Evolutionary conservation across 805 yeast genomes (phyloP).

Genomic region (Torulaspora microellipsoides): DNA sequence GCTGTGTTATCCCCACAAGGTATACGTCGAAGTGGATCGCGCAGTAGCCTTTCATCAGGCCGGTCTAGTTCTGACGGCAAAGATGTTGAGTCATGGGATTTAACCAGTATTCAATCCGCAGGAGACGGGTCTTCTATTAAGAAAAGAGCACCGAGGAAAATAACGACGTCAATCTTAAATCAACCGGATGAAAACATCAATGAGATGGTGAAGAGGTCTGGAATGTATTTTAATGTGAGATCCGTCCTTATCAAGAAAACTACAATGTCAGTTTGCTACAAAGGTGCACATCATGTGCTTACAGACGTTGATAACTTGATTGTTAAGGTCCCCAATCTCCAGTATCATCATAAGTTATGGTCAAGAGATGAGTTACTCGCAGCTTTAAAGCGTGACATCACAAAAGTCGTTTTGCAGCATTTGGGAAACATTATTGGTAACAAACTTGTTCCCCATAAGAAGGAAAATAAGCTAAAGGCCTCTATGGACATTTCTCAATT

Average conservation of each 20-base stretch:
- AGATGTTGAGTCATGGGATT: conserved; percentile 20
- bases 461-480: conserved; percentile 29
- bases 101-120: conserved; percentile 10
- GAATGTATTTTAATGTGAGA: conserved; percentile 59
- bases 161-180: conserved; percentile 13
- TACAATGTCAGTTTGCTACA: conserved; percentile 59
- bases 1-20: conserved; percentile 7
- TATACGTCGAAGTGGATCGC: conserved; percentile 8
- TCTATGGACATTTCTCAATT: conserved; percentile 21
- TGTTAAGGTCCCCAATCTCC: conserved; percentile 47
- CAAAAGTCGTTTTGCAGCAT: conserved; percentile 51
- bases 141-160: conserved; percentile 11
- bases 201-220: conserved; percentile 71
- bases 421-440: conserved; percentile 59
- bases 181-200: conserved; percentile 38
- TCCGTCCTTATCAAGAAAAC: conserved; percentile 46
- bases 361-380: conserved; percentile 51
- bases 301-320: conserved; percentile 55
- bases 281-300: conserved; percentile 53
- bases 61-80: conserved; percentile 6
- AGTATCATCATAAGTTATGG: conserved; percentile 50
- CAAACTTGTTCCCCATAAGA: conserved; percentile 47
- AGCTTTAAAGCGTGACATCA: conserved; percentile 51
- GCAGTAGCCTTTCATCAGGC: conserved; percentile 6
- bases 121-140: conserved; percentile 4